Conservation (phyloP, 805 yeast species). For the Barnettozyma vustinii region DNA sequence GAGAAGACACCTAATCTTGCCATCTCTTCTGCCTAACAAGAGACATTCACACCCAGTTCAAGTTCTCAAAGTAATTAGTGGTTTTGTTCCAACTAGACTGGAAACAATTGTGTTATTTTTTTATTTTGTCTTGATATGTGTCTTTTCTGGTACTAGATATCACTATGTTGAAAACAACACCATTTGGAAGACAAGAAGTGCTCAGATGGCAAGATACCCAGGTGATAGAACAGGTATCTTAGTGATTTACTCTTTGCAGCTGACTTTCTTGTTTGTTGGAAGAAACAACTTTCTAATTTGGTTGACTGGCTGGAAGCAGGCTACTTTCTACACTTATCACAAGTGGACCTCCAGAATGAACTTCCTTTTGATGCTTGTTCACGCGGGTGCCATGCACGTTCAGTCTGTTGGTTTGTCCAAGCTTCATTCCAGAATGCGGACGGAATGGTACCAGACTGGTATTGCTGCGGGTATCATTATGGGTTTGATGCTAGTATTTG, state of each 20-base stretch:
- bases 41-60: slow-evolving; percentile 19
- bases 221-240: slow-evolving; percentile 25
- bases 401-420: slow-evolving; percentile 18
- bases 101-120: slow-evolving; percentile 29
- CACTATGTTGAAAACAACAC: slow-evolving; percentile 13
- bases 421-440: slow-evolving; percentile 8
- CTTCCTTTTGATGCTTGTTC: slow-evolving; percentile 23
- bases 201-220: slow-evolving; percentile 21
- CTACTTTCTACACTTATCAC: slow-evolving; percentile 62
- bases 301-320: slow-evolving; percentile 61
- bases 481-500: slow-evolving; percentile 11
- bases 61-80: slow-evolving; percentile 13
- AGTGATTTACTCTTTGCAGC: slow-evolving; percentile 39
- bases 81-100: slow-evolving; percentile 22
- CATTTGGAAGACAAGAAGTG: slow-evolving; percentile 15
- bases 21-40: slow-evolving; percentile 13
- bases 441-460: slow-evolving; percentile 20
- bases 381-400: slow-evolving; percentile 18
- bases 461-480: slow-evolving; percentile 12
- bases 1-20: slow-evolving; percentile 16
- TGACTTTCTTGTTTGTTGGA: slow-evolving; percentile 58
- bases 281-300: slow-evolving; percentile 62
- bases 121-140: slow-evolving; percentile 24
- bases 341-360: slow-evolving; percentile 52
- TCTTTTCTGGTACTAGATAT: slow-evolving; percentile 18